Conservation (phyloP, 192 early-diverging fungal species). For the Gorgonomyces haynaldii region DNA sequence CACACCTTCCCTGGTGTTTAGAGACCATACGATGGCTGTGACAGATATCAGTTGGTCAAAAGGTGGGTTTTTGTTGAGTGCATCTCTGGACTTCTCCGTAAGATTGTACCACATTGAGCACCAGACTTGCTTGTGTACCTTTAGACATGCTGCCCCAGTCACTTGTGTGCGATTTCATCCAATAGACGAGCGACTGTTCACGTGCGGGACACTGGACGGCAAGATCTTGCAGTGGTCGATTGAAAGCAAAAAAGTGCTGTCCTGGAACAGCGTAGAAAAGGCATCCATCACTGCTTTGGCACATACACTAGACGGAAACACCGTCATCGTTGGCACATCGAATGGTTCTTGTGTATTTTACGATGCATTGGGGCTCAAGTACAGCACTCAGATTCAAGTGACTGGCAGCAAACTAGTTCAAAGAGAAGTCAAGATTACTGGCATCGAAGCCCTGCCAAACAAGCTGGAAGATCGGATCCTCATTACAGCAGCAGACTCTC, state of each 20-base stretch:
- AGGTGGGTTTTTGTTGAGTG: conserved; percentile 68
- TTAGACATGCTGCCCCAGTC: conserved; percentile 67
- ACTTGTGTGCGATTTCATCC: conserved; percentile 74
- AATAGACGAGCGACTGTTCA: conserved; percentile 66
- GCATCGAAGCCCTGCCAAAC: conserved; percentile 54
- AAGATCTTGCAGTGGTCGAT: conserved; percentile 76
- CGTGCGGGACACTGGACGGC: conserved; percentile 70
- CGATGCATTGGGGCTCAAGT: conserved; percentile 61
- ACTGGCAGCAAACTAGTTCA: conserved; percentile 43
- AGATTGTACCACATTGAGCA: conserved; percentile 72
- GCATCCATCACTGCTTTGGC: conserved; percentile 68
- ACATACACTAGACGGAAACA: conserved; percentile 60
- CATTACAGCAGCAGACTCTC: conserved; percentile 73
- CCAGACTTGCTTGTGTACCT: conserved; percentile 63
- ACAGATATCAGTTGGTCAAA: conserved; percentile 37
- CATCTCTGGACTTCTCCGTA: conserved; percentile 74
- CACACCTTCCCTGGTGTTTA: conserved; percentile 56
- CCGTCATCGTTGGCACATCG: conserved; percentile 65
- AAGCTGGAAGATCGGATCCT: conserved; percentile 42
- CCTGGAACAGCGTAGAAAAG: conserved; percentile 63
- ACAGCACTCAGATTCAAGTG: conserved; percentile 74
- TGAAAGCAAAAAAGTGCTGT: conserved; percentile 59
- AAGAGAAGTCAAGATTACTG: conserved; percentile 68
- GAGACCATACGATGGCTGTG: conserved; percentile 62
- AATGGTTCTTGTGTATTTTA: conserved; percentile 74